Base-by-base conservation (phyloP, 2,329 filamentous ascomycete species). In the Oidium heveae region DNA sequence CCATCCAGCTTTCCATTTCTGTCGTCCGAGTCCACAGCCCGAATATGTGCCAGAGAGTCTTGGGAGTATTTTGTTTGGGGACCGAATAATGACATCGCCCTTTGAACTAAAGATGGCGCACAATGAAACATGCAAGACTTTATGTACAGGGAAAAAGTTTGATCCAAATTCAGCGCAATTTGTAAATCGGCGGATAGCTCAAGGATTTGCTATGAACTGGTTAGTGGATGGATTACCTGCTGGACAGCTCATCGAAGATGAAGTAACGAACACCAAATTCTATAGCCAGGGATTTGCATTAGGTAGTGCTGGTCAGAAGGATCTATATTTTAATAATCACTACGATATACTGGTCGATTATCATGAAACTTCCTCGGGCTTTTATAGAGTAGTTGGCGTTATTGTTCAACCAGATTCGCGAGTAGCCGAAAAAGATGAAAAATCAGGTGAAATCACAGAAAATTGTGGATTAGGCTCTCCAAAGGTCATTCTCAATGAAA, bases 41-140 rank as follows among this genome's bases (percentile, higher is more conserved):
- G 68, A 88, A 66, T 76, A 84, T 70, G 79, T 94, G 22, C 81
- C 85, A 43, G 91, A 95, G 70, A 91, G 85, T 59, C 69, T 98
- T 59, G 91, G 91, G 24, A 95, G 89, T 72, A 98, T 98, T 65
- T 70, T 98, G 53, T 98, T 98, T 62, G 91, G 91, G 61, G 91
- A 98, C 69, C 79, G 91, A 55, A 98, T 98, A 70, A 86, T 86
- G 70, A 94, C 86, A n/a, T 96, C 89, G 37, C 86, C 89, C 0
- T 94, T 94, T 64, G 79, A 94, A 64, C 72, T 96, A 57, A 76
- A 79, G 60, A 95, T 98, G 88, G 79, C 70, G 55, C 71, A 79
- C 58, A 91, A 98, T 66, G 84, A 95, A 68, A 81, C 80, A 0
- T 98, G 91, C 72, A 91, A 89, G 67, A 68, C 75, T 16, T 72